phyloP scores from a whole-genome alignment of 148 eudicot genomes.

The Rhododendron simsii region DNA sequence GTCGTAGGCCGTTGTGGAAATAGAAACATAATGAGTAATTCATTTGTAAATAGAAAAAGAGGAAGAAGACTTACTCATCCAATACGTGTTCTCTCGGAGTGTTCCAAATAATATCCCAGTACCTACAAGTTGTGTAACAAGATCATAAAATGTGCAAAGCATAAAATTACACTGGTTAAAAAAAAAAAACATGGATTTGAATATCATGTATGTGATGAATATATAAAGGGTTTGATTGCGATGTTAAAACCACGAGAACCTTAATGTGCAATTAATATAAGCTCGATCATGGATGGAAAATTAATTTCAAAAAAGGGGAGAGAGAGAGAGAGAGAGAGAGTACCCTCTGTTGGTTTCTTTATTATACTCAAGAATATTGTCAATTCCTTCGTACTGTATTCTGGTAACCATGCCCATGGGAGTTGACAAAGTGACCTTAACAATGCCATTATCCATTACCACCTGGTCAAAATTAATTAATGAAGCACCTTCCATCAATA shows the following conservation, averaged over 20 bases:
- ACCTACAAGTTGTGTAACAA: constrained; percentile 28
- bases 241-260: not conserved
- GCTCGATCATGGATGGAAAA: not conserved
- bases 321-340: not conserved
- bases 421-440: constrained; percentile 33
- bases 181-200: not conserved
- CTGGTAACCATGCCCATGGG: constrained; percentile 41
- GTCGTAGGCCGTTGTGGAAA: too few species aligned
- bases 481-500: not conserved
- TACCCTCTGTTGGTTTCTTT: constrained; percentile 45
- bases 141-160: not conserved
- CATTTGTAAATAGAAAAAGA: not conserved
- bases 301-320: not conserved
- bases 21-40: too few species aligned
- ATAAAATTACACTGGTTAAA: not conserved
- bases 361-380: constrained; percentile 26
- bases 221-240: not conserved
- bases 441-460: constrained; percentile 49
- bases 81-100: constrained; percentile 7
- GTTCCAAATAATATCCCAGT: constrained; percentile 92
- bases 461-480: constrained; percentile 26
- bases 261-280: not conserved
- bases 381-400: constrained; percentile 36
- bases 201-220: not conserved
- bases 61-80: constrained; percentile 25